Conservation (phyloP, 1,284 basidiomycete genomes). For the Ceratobasidium sp. region DNA sequence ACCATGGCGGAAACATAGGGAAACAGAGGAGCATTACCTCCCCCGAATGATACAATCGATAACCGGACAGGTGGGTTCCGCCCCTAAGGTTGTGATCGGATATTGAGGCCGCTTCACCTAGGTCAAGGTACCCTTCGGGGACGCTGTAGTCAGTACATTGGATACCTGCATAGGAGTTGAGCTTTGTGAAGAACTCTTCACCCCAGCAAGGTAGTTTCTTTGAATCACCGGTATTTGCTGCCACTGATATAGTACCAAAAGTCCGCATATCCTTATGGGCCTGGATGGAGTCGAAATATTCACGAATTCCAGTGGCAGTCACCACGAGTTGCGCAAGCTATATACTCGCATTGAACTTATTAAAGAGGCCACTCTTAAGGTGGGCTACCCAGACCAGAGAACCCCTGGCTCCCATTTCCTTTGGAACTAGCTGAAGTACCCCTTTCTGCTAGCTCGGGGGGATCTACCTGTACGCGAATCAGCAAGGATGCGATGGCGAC, state of each 20-base stretch:
- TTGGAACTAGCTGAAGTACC: constrained; percentile 2
- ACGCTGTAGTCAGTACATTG: constrained; percentile 90
- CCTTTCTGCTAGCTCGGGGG: constrained; percentile 78
- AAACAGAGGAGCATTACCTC: constrained; percentile 88
- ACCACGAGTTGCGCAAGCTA: constrained; percentile 96
- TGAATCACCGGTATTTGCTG: not conserved
- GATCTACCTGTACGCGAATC: constrained; percentile 97
- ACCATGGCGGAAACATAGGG: constrained; percentile 88
- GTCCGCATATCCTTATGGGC: constrained; percentile 96
- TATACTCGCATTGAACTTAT: constrained; percentile 92
- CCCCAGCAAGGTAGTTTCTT: constrained; percentile 78
- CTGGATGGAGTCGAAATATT: constrained; percentile 98
- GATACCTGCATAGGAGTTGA: constrained; percentile 97
- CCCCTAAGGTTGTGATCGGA: not conserved
- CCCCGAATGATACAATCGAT: constrained; percentile 86
- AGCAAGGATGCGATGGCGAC: constrained; percentile 98
- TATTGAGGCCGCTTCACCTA: constrained; percentile 52
- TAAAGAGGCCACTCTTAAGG: constrained; percentile 96
- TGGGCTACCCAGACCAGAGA: constrained; percentile 46
- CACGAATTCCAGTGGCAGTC: constrained; percentile 96
- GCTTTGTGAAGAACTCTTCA: constrained; percentile 97
- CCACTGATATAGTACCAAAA: constrained; percentile 48
- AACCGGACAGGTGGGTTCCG: constrained; percentile 77
- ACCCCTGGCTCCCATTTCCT: not conserved
- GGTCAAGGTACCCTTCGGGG: constrained; percentile 92